Conservation (phyloP, 345 rosid species). For the Murraya koenigii region DNA sequence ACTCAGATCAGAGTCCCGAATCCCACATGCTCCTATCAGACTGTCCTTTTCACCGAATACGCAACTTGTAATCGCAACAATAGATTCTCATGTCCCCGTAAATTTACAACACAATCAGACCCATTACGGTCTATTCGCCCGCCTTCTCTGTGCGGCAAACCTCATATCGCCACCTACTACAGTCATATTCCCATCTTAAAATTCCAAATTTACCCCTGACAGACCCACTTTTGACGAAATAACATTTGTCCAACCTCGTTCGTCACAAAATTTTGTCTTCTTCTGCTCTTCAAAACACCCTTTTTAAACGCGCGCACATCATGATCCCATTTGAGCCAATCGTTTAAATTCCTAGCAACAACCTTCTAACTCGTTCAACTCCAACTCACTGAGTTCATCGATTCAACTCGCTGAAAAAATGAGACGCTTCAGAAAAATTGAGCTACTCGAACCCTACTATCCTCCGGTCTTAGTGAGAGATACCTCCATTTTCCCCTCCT, state of each 20-base stretch:
- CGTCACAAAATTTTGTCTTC: constrained; percentile 21
- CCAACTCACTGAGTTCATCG: constrained; percentile 25
- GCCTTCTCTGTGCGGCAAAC: constrained; percentile 18
- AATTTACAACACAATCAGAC: background rate
- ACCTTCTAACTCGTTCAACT: constrained; percentile 13
- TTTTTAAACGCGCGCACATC: background rate
- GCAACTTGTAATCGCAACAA: constrained; percentile 14
- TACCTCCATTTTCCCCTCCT: constrained; percentile 39
- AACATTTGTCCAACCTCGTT: constrained; percentile 4
- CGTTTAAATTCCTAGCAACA: background rate
- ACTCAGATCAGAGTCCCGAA: background rate
- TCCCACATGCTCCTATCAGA: background rate
- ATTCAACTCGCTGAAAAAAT: constrained; percentile 26
- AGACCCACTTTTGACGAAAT: background rate
- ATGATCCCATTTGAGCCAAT: background rate
- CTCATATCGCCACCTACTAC: background rate
- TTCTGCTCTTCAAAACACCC: background rate
- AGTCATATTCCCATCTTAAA: background rate
- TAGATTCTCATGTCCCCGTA: constrained; percentile 26
- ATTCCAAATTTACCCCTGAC: constrained; percentile 14
- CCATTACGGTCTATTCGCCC: constrained; percentile 7
- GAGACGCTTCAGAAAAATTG: constrained; percentile 47
- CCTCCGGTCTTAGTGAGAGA: constrained; percentile 23
- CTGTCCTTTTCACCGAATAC: background rate
- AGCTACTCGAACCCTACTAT: constrained; percentile 39